Percentiles rank a stretch among this genome's conserved stretches.
Evolutionary conservation across 768 basidiomycete genomes (phyloP).

Genomic region (Lyophyllum decastes): DNA sequence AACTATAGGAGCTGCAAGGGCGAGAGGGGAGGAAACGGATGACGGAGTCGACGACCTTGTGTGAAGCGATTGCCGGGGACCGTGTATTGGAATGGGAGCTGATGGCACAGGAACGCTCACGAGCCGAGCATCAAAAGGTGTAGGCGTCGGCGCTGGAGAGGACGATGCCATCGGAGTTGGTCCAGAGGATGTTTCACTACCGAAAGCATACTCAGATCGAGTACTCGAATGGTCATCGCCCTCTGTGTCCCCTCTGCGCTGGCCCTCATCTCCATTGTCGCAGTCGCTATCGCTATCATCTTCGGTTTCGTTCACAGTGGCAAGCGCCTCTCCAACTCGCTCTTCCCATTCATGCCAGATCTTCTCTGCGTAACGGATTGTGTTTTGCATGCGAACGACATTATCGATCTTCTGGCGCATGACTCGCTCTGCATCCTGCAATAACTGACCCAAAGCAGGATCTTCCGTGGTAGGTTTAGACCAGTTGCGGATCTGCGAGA

Average conservation of each 20-base stretch:
- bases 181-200: slow-evolving; percentile 48
- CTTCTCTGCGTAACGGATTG: slow-evolving; percentile 95
- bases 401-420: slow-evolving; percentile 94
- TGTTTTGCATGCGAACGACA: slow-evolving; percentile 95
- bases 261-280: slow-evolving; percentile 39
- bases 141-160: slow-evolving; percentile 40
- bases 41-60: slow-evolving; percentile 88
- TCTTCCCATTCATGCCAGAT: slow-evolving; percentile 98
- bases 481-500: slow-evolving; percentile 85
- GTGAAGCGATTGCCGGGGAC: slow-evolving; percentile 51
- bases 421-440: slow-evolving; percentile 85
- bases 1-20: slow-evolving; percentile 81
- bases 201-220: slow-evolving; percentile 65
- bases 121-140: slow-evolving; percentile 30
- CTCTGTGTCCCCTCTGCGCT: slow-evolving; percentile 28
- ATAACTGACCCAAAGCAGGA: slow-evolving; percentile 76
- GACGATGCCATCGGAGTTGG: slow-evolving; percentile 72
- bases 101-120: slow-evolving; percentile 25
- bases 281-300: slow-evolving; percentile 49
- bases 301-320: slow-evolving; percentile 53
- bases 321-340: slow-evolving; percentile 71
- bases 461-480: slow-evolving; percentile 84
- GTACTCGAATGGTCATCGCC: slow-evolving; percentile 60
- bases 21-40: slow-evolving; percentile 85
- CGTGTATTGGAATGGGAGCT: slow-evolving; percentile 30